These are phyloP conservation scores for Canavalia ensiformis DNA, from an alignment of 306 rosid species.

Conservation along the genomic window DNA sequence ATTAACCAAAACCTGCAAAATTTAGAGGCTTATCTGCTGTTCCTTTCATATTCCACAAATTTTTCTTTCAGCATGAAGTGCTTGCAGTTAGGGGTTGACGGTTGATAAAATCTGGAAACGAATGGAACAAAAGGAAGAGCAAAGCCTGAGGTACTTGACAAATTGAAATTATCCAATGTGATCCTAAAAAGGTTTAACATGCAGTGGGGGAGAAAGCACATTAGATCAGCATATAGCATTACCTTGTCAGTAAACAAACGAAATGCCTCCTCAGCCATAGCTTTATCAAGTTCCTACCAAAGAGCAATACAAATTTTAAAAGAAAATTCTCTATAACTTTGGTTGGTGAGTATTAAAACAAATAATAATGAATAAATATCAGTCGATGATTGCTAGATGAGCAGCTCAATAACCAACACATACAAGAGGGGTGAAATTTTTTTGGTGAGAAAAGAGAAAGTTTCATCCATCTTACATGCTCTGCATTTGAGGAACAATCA, in stretches of 20 bases:
- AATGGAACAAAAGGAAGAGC: slow-evolving; percentile 20
- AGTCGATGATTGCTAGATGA: not conserved
- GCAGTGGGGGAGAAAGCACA: slow-evolving; percentile 19
- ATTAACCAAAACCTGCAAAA: slow-evolving; percentile 33
- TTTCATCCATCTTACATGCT: slow-evolving; percentile 58
- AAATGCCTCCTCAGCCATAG: slow-evolving; percentile 74
- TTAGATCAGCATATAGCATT: slow-evolving; percentile 34
- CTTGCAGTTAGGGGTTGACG: slow-evolving; percentile 54
- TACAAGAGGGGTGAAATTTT: not conserved
- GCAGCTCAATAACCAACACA: slow-evolving; percentile 19
- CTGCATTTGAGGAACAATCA: slow-evolving; percentile 69
- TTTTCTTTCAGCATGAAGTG: slow-evolving; percentile 31
- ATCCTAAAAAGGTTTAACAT: slow-evolving; percentile 16
- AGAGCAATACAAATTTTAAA: slow-evolving; percentile 43
- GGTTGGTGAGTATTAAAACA: slow-evolving; percentile 8
- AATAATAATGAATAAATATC: not conserved
- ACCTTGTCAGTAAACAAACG: slow-evolving; percentile 75
- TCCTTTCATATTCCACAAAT: slow-evolving; percentile 25
- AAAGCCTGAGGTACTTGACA: not conserved
- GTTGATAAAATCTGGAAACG: slow-evolving; percentile 68
- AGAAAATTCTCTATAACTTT: not conserved
- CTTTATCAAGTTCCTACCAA: slow-evolving; percentile 79
- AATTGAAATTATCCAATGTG: slow-evolving; percentile 30
- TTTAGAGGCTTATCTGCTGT: slow-evolving; percentile 25
- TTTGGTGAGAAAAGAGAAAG: not conserved